Evolutionary conservation across 2,329 filamentous ascomycete genomes (phyloP), one percentile per base, ranked within the genome.

Genomic region (Cladophialophora bantiana): DNA sequence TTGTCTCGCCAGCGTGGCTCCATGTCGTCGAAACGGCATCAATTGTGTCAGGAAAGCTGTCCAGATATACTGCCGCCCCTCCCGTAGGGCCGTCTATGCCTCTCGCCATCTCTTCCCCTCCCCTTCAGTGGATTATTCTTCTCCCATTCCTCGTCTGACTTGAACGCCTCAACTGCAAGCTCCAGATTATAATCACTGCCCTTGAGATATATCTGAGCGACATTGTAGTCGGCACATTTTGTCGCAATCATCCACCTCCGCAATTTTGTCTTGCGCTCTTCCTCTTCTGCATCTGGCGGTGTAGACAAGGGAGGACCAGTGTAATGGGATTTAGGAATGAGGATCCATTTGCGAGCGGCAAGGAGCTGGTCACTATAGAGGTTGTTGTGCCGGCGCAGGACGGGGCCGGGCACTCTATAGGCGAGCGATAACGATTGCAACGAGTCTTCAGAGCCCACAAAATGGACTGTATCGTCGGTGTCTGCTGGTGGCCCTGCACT

Each of bases 191-290:
- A 92, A 7, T 83, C 83, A 18, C 83, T 81, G 76, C 92, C 26
- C 83, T 81, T 86, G 12, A 95, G 83, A 76, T 95, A 95, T 20
- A 94, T 76, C 34, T 91, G 76, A 1, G 92, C 92, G 59, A 93
- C 82, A 75, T 93, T 89, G 71, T 88, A 88, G 20, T 74, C 71
- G 7, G 72, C 64, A 60, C 72, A 89, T 76, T 94, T 94, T 79
- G 89, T 92, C 1, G 84, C 83, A 1, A 92, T 88, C 91, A 94
- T 94, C 83, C 90, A 94, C 68, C 90, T 86, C 50, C 92, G 83
- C 38, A 94, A 84, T 74, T 89, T 89, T 18, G 81, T 83, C 78
- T 92, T 94, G 69, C 88, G 81, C 78, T 91, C 89, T 73, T 93
- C 91, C 54, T 90, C 89, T 74, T 92, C 90, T 3, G 71, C 66